A percentile compares a stretch with the other conserved stretches of the same genome.
phyloP scores from a whole-genome alignment of 495 filamentous ascomycete genomes.

The Bryoglossum gracile region DNA sequence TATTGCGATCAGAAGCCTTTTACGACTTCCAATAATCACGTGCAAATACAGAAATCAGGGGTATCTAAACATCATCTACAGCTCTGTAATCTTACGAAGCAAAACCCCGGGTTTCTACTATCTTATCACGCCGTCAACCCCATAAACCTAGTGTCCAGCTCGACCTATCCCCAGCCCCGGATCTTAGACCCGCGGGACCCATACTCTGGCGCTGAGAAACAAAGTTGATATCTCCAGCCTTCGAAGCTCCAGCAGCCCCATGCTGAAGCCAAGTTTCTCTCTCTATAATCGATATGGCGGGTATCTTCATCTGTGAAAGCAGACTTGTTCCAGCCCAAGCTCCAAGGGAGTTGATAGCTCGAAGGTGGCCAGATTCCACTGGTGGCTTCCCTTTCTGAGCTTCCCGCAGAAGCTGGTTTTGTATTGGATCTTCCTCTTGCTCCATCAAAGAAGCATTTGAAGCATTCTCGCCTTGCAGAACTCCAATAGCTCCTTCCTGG shows the following conservation, averaged over 20 bases:
- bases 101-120: too few species aligned
- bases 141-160: slow-evolving; percentile 79
- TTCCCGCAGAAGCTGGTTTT: slow-evolving; percentile 50
- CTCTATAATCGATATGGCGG: slow-evolving; percentile 76
- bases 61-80: too few species aligned
- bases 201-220: slow-evolving; percentile 52
- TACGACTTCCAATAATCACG: too few species aligned
- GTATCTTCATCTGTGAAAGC: slow-evolving; percentile 67
- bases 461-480: slow-evolving; percentile 14
- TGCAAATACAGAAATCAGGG: not conserved
- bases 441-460: slow-evolving; percentile 33
- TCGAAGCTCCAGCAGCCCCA: slow-evolving; percentile 63
- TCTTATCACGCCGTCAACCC: too few species aligned
- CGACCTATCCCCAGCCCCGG: slow-evolving; percentile 47
- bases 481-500: slow-evolving; percentile 25
- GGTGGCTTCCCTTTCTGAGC: slow-evolving; percentile 40
- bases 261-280: slow-evolving; percentile 75
- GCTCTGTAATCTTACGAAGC: too few species aligned
- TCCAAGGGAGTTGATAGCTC: slow-evolving; percentile 76
- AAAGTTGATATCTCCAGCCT: slow-evolving; percentile 51
- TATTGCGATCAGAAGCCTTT: too few species aligned
- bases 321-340: slow-evolving; percentile 87
- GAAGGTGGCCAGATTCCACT: slow-evolving; percentile 49
- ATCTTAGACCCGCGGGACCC: slow-evolving; percentile 36
- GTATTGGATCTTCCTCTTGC: slow-evolving; percentile 54